Conservation (phyloP, 148 eudicot species). For the Rhododendron kiyosumense region DNA sequence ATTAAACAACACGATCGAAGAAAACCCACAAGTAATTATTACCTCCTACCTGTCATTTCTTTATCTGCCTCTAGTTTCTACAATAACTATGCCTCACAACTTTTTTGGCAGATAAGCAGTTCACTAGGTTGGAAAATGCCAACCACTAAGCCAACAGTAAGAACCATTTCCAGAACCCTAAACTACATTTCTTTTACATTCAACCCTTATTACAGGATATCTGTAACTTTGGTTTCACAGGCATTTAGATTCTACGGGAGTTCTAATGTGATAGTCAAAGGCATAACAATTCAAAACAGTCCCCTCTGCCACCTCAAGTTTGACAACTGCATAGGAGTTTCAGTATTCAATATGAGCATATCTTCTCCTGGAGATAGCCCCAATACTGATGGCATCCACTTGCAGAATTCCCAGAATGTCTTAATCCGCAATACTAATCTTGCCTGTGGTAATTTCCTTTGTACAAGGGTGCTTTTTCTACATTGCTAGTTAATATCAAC, state of each 20-base stretch:
- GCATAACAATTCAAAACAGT: constrained; percentile 86
- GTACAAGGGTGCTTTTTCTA: background rate
- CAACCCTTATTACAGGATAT: background rate
- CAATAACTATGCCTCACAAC: background rate
- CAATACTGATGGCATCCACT: constrained; percentile 94
- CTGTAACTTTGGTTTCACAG: constrained; percentile 34
- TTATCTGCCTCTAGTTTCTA: constrained; percentile 3
- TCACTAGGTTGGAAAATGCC: constrained; percentile 68
- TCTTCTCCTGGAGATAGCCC: constrained; percentile 91
- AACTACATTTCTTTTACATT: background rate
- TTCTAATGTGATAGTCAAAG: constrained; percentile 76
- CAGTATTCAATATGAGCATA: constrained; percentile 49
- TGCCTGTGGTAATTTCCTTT: constrained; percentile 60
- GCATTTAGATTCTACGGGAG: constrained; percentile 86
- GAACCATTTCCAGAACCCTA: constrained; percentile 14
- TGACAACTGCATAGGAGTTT: constrained; percentile 65
- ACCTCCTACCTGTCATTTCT: background rate
- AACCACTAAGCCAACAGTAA: constrained; percentile 81
- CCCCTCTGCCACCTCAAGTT: constrained; percentile 88
- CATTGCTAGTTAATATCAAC: background rate
- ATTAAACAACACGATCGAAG: constrained; percentile 38
- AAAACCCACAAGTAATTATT: constrained; percentile 51
- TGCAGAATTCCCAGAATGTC: constrained; percentile 76
- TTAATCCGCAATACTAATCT: constrained; percentile 60
- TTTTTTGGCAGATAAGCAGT: constrained; percentile 49